These are phyloP conservation scores for Leersia perrieri DNA, from an alignment of 176 grass and related monocot species.

Conservation along the genomic window DNA sequence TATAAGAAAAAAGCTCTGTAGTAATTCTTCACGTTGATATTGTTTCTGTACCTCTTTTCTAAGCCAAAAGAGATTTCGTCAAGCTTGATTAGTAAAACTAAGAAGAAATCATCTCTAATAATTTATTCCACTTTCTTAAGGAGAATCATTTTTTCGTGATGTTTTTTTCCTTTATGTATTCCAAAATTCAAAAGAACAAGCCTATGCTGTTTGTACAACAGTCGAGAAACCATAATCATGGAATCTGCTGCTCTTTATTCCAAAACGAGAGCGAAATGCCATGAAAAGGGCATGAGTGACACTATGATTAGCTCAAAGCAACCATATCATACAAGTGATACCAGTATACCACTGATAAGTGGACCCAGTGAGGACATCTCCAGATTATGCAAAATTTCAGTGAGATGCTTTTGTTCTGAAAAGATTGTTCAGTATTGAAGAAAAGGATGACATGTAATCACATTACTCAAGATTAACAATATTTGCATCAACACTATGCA, in stretches of 20 bases:
- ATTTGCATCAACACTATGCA: neutral
- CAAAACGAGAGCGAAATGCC: neutral
- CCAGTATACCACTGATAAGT: neutral
- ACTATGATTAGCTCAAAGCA: neutral
- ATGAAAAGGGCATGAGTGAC: neutral
- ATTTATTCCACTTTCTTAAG: neutral
- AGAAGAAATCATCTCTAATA: neutral
- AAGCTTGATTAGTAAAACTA: neutral
- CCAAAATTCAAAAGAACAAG: slow-evolving; percentile 7
- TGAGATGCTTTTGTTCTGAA: neutral
- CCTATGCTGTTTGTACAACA: neutral
- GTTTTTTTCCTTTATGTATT: neutral
- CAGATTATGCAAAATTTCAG: neutral
- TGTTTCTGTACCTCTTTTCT: neutral
- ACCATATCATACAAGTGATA: neutral
- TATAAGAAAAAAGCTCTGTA: no score
- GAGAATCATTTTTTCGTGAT: neutral
- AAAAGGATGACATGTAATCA: neutral
- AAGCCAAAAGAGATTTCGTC: neutral
- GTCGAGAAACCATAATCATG: neutral
- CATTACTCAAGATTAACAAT: neutral
- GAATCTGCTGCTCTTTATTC: neutral
- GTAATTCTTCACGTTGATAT: neutral
- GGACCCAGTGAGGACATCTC: neutral
- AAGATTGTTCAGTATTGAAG: neutral